Base-by-base conservation (phyloP, 768 basidiomycete genomes). In the Lactarius sanguifluus region DNA sequence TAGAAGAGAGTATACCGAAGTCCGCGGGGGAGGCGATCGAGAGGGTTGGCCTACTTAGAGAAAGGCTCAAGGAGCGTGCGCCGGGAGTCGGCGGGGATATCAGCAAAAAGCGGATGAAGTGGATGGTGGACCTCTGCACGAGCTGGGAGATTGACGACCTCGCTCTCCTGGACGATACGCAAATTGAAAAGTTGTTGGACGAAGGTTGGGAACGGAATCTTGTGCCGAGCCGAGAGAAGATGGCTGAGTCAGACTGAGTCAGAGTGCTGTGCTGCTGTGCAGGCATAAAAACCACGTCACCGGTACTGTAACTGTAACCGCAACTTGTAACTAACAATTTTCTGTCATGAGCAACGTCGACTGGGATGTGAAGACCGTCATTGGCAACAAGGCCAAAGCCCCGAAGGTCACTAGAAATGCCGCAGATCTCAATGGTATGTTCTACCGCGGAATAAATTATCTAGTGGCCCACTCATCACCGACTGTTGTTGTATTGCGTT, bases 41-140 rank as follows among this genome's bases (percentile, higher is more conserved):
- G 71, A 87, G 83, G 66, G 88, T 97, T 60, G 97, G 97, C 7
- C 76, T 79, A 70, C 79, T 98, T 52, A 80, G 97, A 71, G 74
- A 75, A 30, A 84, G 82, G 75, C 79, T 99, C 73, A 88, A 93
- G 73, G 82, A 87, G 73, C 82, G 89, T 40, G 94, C 90, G 16
- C 90, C 91, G 1, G 95, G 92, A 0, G 86, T 92, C 4, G 94
- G 92, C 8, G 93, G 94, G 3, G 79, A 82, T 58, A 72, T 91
- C 60, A 87, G 94, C 50, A 86, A 86, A 75, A 83, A 82, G 72
- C 80, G 96, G 73, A 98, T 98, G 95, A 83, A 82, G 70, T 96
- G 93, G 94, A 96, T 97, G 90, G 85, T 89, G 23, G 83, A 83
- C 67, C 79, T 97, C 28, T 98, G 94, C 77, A 92, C 92, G 66